phyloP scores from a whole-genome alignment of 208 protist species.

The Trichomonas gallinae region DNA sequence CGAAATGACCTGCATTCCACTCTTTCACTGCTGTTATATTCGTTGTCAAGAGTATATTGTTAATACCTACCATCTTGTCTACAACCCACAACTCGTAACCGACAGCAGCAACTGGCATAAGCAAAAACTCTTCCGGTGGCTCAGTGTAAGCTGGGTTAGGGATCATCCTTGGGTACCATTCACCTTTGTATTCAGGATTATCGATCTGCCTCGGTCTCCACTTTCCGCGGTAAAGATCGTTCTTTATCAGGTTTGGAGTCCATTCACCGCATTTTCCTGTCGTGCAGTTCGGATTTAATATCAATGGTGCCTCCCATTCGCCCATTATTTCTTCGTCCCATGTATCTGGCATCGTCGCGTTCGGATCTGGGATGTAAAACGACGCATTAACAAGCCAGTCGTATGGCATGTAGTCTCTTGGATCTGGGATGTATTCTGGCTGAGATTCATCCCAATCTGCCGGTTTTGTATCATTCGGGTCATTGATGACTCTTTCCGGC shows the following conservation, averaged over 20 bases:
- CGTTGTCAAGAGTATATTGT: not conserved
- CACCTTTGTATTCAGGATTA: slow-evolving; percentile 43
- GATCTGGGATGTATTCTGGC: slow-evolving; percentile 26
- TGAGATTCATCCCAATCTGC: slow-evolving; percentile 40
- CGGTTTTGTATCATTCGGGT: not conserved
- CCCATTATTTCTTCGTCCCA: not conserved
- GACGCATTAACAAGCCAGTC: not conserved
- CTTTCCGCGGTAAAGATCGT: slow-evolving; percentile 40
- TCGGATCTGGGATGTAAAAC: slow-evolving; percentile 18
- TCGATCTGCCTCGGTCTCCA: slow-evolving; percentile 32
- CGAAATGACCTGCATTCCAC: not conserved
- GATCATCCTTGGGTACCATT: slow-evolving; percentile 39
- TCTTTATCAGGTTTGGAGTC: not conserved
- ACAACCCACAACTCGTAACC: not conserved
- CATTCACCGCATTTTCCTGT: not conserved
- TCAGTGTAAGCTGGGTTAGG: slow-evolving; percentile 38
- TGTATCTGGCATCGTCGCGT: slow-evolving; percentile 36
- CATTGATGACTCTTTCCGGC: slow-evolving; percentile 20
- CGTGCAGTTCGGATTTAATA: slow-evolving; percentile 36
- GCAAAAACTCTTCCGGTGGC: not conserved
- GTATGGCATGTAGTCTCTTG: not conserved
- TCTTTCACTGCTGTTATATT: not conserved
- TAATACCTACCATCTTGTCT: not conserved
- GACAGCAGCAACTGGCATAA: not conserved
- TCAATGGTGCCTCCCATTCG: slow-evolving; percentile 33